Conservation (phyloP, 495 filamentous ascomycete species). For the Aspergillus nidulans region DNA sequence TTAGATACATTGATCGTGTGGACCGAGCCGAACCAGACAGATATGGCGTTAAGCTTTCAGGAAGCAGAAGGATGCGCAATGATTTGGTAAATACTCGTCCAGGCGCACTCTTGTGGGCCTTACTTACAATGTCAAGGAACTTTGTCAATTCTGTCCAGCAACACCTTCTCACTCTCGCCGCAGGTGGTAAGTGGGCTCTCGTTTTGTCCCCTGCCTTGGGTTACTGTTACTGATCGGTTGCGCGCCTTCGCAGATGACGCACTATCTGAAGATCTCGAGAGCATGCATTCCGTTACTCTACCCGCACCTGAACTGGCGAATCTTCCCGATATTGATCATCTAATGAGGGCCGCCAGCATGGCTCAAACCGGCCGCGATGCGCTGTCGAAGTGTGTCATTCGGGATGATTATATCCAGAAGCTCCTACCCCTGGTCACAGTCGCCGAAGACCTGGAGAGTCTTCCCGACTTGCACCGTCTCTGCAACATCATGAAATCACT, state of each 20-base stretch:
- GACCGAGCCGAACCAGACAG: conserved; percentile 82
- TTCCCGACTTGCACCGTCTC: conserved; percentile 78
- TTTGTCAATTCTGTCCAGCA: conserved; percentile 84
- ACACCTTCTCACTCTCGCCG: conserved; percentile 49
- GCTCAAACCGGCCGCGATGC: conserved; percentile 76
- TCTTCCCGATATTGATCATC: conserved; percentile 74
- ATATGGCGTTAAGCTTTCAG: conserved; percentile 98
- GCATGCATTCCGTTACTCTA: conserved; percentile 62
- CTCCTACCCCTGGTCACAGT: conserved; percentile 77
- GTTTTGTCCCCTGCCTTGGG: background rate
- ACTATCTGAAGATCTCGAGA: conserved; percentile 84
- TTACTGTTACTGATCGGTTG: background rate
- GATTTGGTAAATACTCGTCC: conserved; percentile 64
- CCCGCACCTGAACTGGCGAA: conserved; percentile 75
- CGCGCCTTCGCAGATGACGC: conserved; percentile 62
- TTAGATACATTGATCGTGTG: conserved; percentile 95
- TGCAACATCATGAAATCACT: conserved; percentile 98
- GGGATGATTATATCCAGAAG: conserved; percentile 81
- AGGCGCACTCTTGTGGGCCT: conserved; percentile 3
- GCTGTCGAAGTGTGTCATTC: conserved; percentile 81
- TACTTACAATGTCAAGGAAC: conserved; percentile 58
- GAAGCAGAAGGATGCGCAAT: conserved; percentile 90
- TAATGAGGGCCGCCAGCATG: conserved; percentile 70
- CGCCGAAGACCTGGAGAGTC: conserved; percentile 86
- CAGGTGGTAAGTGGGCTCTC: conserved; percentile 40